Conservation (phyloP, 768 basidiomycete genomes). For the Mycena epipterygia region DNA sequence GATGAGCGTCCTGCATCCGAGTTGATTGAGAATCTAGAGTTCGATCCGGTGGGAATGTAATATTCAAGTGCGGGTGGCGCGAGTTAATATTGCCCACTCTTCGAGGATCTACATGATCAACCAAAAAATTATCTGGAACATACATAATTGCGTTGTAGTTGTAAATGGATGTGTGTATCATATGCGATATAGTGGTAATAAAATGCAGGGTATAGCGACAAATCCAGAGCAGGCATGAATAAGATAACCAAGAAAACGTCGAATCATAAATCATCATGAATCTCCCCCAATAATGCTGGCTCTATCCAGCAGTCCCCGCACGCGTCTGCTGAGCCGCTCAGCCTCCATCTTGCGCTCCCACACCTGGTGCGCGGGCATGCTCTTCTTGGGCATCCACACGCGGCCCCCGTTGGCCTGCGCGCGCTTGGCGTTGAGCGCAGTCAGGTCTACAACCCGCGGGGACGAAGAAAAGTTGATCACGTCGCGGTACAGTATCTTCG, state of each 20-base stretch:
- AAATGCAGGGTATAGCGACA: constrained; percentile 34
- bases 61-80: too few relatives aligned
- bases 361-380: constrained; percentile 86
- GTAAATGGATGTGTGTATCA: constrained; percentile 19
- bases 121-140: neutral
- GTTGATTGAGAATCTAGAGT: too few relatives aligned
- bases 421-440: constrained; percentile 66
- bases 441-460: constrained; percentile 89
- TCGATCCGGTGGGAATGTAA: too few relatives aligned
- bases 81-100: too few relatives aligned
- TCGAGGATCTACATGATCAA: too few relatives aligned
- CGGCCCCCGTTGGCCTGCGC: constrained; percentile 63
- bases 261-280: constrained; percentile 35
- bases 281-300: constrained; percentile 60
- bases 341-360: constrained; percentile 82
- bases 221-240: constrained; percentile 22
- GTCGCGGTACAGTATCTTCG: constrained; percentile 89
- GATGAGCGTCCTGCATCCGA: too few relatives aligned
- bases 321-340: constrained; percentile 75
- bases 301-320: constrained; percentile 79
- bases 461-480: constrained; percentile 89
- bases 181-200: constrained; percentile 22
- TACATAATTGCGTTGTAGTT: neutral
- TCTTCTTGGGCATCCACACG: constrained; percentile 86
- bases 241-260: constrained; percentile 15